Percentiles rank a stretch among this genome's conserved stretches.
Conservation (phyloP, 78 protist species). For the Dictyostelium intermedium region DNA sequence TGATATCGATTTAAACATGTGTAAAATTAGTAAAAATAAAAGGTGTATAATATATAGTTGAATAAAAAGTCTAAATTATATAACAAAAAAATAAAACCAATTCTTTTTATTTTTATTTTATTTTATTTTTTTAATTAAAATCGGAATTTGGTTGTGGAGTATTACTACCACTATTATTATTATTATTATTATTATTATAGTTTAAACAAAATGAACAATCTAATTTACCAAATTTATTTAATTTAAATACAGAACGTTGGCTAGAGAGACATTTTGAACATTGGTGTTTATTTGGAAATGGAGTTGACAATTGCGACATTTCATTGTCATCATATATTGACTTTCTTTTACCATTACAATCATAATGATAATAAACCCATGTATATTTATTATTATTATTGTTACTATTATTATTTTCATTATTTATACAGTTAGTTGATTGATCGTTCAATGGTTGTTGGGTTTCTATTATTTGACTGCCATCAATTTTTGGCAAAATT, state of each 20-base stretch:
- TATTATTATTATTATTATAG: neutral
- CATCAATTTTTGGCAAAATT: neutral
- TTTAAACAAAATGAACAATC: neutral
- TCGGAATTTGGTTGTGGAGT: neutral
- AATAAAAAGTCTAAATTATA: too few species aligned
- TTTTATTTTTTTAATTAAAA: neutral
- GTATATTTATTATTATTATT: neutral
- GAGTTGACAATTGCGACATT: neutral
- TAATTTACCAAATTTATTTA: neutral
- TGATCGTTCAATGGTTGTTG: neutral
- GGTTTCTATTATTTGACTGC: neutral
- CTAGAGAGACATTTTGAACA: neutral
- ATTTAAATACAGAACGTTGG: neutral
- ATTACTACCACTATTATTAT: too few species aligned
- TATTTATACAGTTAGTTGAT: neutral
- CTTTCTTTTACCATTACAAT: neutral
- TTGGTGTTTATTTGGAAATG: neutral
- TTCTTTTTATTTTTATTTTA: neutral
- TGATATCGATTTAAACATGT: too few species aligned
- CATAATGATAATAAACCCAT: slow-evolving; percentile 3
- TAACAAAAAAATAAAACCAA: too few species aligned
- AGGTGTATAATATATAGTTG: too few species aligned
- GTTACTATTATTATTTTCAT: neutral
- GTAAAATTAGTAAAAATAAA: too few species aligned
- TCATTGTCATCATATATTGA: neutral